A percentile compares a stretch with the other conserved stretches of the same genome.
Evolutionary conservation across 1,139 yeast genomes (phyloP).

Genomic region (Citeromyces hawaiiensis): DNA sequence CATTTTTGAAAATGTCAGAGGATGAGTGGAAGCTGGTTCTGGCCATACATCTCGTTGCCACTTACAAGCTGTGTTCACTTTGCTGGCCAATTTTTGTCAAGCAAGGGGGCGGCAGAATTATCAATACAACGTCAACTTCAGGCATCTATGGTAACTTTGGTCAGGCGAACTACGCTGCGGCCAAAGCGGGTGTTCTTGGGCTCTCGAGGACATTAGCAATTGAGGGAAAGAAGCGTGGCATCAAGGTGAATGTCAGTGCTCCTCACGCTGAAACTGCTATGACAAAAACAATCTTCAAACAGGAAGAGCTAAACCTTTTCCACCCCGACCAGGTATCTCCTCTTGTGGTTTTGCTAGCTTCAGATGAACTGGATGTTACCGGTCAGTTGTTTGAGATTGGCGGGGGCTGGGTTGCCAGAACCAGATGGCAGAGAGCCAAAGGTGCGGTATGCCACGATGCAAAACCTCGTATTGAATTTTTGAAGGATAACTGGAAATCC

Average conservation of each 20-base stretch:
- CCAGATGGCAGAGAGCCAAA: slow-evolving; percentile 90
- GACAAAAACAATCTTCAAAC: slow-evolving; percentile 80
- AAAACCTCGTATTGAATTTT: slow-evolving; percentile 52
- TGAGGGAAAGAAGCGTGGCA: slow-evolving; percentile 75
- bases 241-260: slow-evolving; percentile 74
- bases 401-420: slow-evolving; percentile 92
- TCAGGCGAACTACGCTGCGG: slow-evolving; percentile 91
- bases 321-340: slow-evolving; percentile 92
- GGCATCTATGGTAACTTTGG: slow-evolving; percentile 98
- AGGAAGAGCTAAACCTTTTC: slow-evolving; percentile 66
- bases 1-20: slow-evolving; percentile 75
- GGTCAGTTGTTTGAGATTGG: slow-evolving; percentile 66
- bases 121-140: slow-evolving; percentile 88
- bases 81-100: slow-evolving; percentile 86
- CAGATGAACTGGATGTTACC: slow-evolving; percentile 50
- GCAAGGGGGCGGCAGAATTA: slow-evolving; percentile 70
- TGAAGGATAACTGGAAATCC: slow-evolving; percentile 53
- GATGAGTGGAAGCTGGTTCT: slow-evolving; percentile 76
- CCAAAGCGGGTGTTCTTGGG: slow-evolving; percentile 83
- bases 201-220: slow-evolving; percentile 76
- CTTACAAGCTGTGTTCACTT: slow-evolving; percentile 72
- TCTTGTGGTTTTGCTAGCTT: slow-evolving; percentile 60
- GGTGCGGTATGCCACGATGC: slow-evolving; percentile 60
- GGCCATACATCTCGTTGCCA: slow-evolving; percentile 74
- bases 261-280: slow-evolving; percentile 98